Percentiles rank a stretch among this genome's conserved stretches.
Conservation (phyloP, 768 basidiomycete genomes). For the Mrakia frigida region DNA sequence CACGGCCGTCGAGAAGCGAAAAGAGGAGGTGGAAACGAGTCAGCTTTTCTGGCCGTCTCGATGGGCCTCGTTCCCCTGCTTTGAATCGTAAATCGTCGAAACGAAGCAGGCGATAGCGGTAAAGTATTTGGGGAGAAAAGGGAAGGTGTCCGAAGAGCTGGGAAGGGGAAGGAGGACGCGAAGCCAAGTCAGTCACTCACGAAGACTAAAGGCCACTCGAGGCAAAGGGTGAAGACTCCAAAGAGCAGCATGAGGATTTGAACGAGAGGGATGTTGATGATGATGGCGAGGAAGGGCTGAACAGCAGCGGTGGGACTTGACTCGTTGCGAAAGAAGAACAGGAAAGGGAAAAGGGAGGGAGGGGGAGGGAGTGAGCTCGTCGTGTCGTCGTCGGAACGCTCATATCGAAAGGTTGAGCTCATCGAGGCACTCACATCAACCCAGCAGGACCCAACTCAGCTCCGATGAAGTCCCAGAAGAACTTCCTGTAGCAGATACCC, state of each 20-base stretch:
- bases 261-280: constrained; percentile 70
- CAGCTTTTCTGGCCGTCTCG: not conserved
- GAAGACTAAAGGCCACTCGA: constrained; percentile 67
- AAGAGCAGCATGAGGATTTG: constrained; percentile 64
- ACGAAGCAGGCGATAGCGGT: not conserved
- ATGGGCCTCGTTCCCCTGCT: too few species aligned
- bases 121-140: not conserved
- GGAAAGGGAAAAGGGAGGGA: not conserved
- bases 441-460: constrained; percentile 54
- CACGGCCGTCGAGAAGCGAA: constrained; percentile 45
- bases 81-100: not conserved
- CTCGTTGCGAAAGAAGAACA: not conserved
- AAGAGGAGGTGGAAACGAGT: constrained; percentile 27
- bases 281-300: constrained; percentile 63
- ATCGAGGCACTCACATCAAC: constrained; percentile 37
- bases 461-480: constrained; percentile 93
- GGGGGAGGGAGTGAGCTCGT: constrained; percentile 1
- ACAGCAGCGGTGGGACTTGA: constrained; percentile 58
- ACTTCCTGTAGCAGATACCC: constrained; percentile 80
- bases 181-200: constrained; percentile 23
- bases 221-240: constrained; percentile 55
- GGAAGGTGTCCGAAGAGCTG: not conserved
- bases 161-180: not conserved
- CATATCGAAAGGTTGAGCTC: too few species aligned
- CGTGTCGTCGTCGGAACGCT: not conserved